Evolutionary conservation across 441 rosid species (phyloP), one percentile per base, ranked within the genome.

Genomic region (Rhodomyrtus psidioides): DNA sequence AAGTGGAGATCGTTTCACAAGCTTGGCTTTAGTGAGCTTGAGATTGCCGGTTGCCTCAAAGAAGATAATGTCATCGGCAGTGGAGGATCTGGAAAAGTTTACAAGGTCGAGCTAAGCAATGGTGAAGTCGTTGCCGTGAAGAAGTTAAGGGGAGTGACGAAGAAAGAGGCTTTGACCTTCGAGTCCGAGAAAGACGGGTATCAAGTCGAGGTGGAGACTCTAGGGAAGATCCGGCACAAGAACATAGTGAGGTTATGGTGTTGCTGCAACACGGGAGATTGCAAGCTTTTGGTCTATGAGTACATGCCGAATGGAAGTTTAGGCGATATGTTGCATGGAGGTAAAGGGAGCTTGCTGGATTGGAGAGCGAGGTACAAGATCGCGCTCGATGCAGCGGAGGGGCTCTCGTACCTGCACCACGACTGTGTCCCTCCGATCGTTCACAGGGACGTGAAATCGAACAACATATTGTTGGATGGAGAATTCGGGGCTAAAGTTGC

Each of bases 11-110:
- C 82, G 81, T 92, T 58, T 75, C 88, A 86, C 83, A 86, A 86
- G 76, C 88, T 83, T 6, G 85, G 86, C 76, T 86, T 86, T 39
- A 70, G 83, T 16, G 88, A 83, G 85, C 89, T 86, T 83, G 90
- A 23, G 92, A 86, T 91, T 12, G 88, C 91, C 5, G 87, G 89
- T 82, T 90, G 90, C 74, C 90, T 88, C 84, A 88, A 84, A 81
- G 92, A 92, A 79, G 91, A 85, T 75, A 88, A 85, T 65, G 88
- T 93, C 58, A 90, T 93, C 12, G 92, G 95, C 19, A 91, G 92
- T 74, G 94, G 95, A 30, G 90, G 86, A 84, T 93, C 91, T 57
- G 94, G 95, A n/a, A 90, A 88, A n/a, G 93, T 91, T 53, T 93
- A 89, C 85, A 57, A 90, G 57, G 90, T 92, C 56, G 60, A 86